phyloP scores from a whole-genome alignment of 2,329 filamentous ascomycete species.

The Sporothrix euskadiensis region DNA sequence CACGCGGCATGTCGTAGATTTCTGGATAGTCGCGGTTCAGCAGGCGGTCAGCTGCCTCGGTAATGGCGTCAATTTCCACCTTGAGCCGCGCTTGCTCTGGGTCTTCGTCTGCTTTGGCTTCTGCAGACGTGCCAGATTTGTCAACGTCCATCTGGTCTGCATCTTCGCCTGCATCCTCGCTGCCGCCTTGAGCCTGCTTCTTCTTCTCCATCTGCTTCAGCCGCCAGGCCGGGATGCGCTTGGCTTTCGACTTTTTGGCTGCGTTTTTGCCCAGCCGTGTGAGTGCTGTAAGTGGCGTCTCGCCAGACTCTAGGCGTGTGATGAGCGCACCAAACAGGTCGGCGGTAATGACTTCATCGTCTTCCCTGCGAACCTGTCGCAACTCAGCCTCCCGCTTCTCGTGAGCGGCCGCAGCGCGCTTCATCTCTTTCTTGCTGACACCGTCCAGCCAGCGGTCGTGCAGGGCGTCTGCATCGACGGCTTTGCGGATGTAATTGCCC shows the following conservation, averaged over 20 bases:
- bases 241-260: slow-evolving; percentile 54
- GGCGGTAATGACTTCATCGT: slow-evolving; percentile 84
- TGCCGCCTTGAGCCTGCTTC: slow-evolving; percentile 48
- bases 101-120: slow-evolving; percentile 64
- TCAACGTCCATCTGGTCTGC: slow-evolving; percentile 73
- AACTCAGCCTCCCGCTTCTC: slow-evolving; percentile 80
- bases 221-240: slow-evolving; percentile 66
- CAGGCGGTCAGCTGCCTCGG: slow-evolving; percentile 84
- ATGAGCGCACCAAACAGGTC: slow-evolving; percentile 78
- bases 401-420: slow-evolving; percentile 79
- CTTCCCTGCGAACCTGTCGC: slow-evolving; percentile 67
- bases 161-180: slow-evolving; percentile 42
- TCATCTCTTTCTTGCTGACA: slow-evolving; percentile 90
- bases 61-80: slow-evolving; percentile 76
- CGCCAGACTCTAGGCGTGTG: slow-evolving; percentile 69
- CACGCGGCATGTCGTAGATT: slow-evolving; percentile 88
- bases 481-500: slow-evolving; percentile 90
- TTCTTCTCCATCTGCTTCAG: slow-evolving; percentile 59
- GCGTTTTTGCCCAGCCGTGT: slow-evolving; percentile 70
- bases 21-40: slow-evolving; percentile 80
- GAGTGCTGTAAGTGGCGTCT: slow-evolving; percentile 86
- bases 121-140: slow-evolving; percentile 52
- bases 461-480: slow-evolving; percentile 80
- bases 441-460: slow-evolving; percentile 94
- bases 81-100: slow-evolving; percentile 69